phyloP scores from a whole-genome alignment of 768 basidiomycete species.

The Collybiopsis confluens region DNA sequence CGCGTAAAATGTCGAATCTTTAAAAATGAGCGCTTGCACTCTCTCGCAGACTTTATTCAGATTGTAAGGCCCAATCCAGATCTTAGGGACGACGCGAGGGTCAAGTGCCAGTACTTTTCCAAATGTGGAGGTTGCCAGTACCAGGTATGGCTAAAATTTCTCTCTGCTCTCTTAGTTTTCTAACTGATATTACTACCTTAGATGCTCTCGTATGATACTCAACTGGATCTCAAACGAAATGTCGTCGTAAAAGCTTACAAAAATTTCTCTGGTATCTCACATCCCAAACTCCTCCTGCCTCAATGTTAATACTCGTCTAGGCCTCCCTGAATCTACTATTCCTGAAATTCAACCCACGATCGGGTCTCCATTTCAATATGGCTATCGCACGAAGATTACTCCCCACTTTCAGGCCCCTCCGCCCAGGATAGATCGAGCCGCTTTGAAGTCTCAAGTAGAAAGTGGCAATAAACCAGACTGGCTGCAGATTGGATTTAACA shows the following conservation, averaged over 20 bases:
- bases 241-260: slow-evolving; percentile 82
- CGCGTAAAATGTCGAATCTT: slow-evolving; percentile 69
- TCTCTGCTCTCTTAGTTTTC: neutral
- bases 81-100: slow-evolving; percentile 59
- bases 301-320: slow-evolving; percentile 28
- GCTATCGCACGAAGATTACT: slow-evolving; percentile 94
- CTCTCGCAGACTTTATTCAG: slow-evolving; percentile 69
- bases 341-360: slow-evolving; percentile 73
- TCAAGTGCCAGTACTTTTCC: slow-evolving; percentile 85
- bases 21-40: slow-evolving; percentile 65
- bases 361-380: slow-evolving; percentile 84
- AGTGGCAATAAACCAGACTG: slow-evolving; percentile 48
- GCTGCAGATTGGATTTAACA: slow-evolving; percentile 88
- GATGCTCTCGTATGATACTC: slow-evolving; percentile 86
- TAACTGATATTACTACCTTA: slow-evolving; percentile 21
- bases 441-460: slow-evolving; percentile 20
- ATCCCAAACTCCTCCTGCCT: neutral
- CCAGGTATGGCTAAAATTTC: slow-evolving; percentile 49
- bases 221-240: slow-evolving; percentile 81
- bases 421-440: slow-evolving; percentile 23
- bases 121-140: slow-evolving; percentile 92
- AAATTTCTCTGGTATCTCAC: slow-evolving; percentile 58
- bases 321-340: slow-evolving; percentile 48
- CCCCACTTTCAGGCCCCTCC: slow-evolving; percentile 89
- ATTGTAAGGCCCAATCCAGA: slow-evolving; percentile 59